These are phyloP conservation scores for Noccaea bulbosa DNA, from an alignment of 345 rosid species.

Conservation along the genomic window DNA sequence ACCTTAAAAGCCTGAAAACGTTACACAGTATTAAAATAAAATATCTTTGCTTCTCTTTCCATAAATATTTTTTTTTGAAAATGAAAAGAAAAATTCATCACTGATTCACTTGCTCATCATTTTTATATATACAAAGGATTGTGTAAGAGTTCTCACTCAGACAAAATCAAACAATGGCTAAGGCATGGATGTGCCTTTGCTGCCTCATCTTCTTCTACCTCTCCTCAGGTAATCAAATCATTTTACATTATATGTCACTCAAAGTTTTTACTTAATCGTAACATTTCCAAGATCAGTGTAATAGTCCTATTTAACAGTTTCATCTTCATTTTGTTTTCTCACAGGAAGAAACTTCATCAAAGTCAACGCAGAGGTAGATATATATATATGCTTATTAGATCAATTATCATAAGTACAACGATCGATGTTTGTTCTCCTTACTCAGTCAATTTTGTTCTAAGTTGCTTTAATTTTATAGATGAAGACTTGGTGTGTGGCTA, in stretches of 20 bases:
- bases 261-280: not conserved
- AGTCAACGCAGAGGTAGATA: conserved; percentile 63
- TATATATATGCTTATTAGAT: conserved; percentile 28
- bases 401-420: conserved; percentile 1
- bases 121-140: conserved; percentile 32
- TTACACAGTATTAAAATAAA: not conserved
- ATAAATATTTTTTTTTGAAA: not conserved
- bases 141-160: conserved; percentile 19
- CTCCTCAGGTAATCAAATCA: conserved; percentile 24
- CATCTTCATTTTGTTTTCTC: conserved; percentile 8
- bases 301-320: conserved; percentile 1
- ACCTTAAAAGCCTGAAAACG: conserved; percentile 36
- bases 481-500: conserved; percentile 79
- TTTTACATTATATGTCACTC: not conserved
- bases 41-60: not conserved
- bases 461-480: conserved; percentile 25
- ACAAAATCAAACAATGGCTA: conserved; percentile 38
- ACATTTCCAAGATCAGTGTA: not conserved
- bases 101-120: conserved; percentile 15
- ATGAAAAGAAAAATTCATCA: conserved; percentile 16
- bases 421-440: not conserved
- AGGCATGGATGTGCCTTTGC: conserved; percentile 37
- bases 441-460: conserved; percentile 7
- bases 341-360: conserved; percentile 44
- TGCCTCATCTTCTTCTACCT: conserved; percentile 38